These are phyloP conservation scores for Thielaviopsis euricoi DNA, from an alignment of 2,329 filamentous ascomycete species.

Conservation along the genomic window DNA sequence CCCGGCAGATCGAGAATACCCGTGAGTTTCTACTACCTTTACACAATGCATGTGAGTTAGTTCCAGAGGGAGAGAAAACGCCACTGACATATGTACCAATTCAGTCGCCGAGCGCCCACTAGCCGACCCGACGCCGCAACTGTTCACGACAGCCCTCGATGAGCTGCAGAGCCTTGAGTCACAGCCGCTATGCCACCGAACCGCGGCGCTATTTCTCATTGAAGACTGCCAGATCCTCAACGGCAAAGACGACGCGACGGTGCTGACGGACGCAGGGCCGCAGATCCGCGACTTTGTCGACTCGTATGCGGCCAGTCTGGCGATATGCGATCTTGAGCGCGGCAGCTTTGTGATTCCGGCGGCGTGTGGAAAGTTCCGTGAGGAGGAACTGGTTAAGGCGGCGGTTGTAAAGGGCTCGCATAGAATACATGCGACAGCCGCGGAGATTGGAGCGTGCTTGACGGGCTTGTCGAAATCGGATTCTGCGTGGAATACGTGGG, in stretches of 20 bases:
- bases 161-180: conserved; percentile 39
- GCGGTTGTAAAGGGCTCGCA: conserved; percentile 15
- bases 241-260: conserved; percentile 37
- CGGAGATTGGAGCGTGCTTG: conserved; percentile 37
- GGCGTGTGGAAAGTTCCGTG: conserved; percentile 33
- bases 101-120: background rate
- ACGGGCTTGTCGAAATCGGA: conserved; percentile 35
- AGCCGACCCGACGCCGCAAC: conserved; percentile 9
- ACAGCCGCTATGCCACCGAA: conserved; percentile 40
- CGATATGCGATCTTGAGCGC: conserved; percentile 39
- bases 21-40: background rate
- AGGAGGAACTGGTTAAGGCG: conserved; percentile 26
- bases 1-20: background rate
- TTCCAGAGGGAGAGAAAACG: no score
- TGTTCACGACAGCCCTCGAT: conserved; percentile 31
- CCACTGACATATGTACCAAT: background rate
- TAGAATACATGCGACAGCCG: conserved; percentile 17
- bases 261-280: conserved; percentile 37
- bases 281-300: conserved; percentile 37
- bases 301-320: conserved; percentile 37
- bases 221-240: conserved; percentile 43
- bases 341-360: conserved; percentile 32
- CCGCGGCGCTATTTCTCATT: conserved; percentile 37
- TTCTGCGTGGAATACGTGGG: conserved; percentile 44
- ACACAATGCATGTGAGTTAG: no score